These are phyloP conservation scores for Hordeum pubiflorum DNA, from an alignment of 202 grass and related monocot species.

Conservation along the genomic window DNA sequence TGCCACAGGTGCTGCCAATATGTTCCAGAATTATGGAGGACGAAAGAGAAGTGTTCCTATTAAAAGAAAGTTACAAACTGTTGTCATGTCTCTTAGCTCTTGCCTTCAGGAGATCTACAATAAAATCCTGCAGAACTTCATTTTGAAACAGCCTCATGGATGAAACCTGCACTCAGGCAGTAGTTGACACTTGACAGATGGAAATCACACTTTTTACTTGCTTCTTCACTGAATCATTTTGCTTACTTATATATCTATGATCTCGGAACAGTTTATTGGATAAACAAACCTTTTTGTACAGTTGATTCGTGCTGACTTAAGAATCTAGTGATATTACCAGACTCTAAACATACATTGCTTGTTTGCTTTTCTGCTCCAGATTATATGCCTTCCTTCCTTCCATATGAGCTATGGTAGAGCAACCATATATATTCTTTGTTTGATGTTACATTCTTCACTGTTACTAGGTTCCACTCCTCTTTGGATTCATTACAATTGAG, in stretches of 20 bases:
- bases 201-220: background rate
- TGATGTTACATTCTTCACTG: constrained; percentile 13
- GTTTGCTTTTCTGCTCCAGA: background rate
- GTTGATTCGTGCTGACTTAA: background rate
- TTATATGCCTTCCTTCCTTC: background rate
- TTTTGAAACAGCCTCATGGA: background rate
- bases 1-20: background rate
- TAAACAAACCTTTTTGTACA: background rate
- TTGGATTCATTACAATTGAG: constrained; percentile 69
- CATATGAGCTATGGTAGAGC: background rate
- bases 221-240: background rate
- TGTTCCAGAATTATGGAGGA: background rate
- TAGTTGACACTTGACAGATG: background rate
- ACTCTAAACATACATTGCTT: background rate
- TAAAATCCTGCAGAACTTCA: background rate
- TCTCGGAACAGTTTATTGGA: background rate
- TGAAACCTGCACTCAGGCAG: background rate
- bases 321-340: background rate
- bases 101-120: background rate
- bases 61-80: background rate
- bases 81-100: background rate
- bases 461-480: constrained; percentile 70
- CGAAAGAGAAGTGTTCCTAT: background rate
- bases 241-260: background rate
- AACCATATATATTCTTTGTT: background rate